Conservation (phyloP, 2,329 filamentous ascomycete genomes). For the Aspergillus floridensis region DNA sequence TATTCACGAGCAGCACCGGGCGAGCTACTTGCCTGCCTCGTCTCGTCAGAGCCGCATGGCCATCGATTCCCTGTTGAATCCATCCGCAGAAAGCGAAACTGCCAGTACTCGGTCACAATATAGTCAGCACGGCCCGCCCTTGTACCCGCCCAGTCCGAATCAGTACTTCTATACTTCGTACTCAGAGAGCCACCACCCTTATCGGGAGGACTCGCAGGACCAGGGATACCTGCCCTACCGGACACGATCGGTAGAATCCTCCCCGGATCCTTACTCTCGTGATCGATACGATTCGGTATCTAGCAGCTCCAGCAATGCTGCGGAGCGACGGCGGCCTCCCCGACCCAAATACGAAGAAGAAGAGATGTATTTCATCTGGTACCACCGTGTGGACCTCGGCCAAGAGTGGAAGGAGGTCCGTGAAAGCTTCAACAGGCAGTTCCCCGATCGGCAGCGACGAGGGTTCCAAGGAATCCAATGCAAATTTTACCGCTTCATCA, state of each 20-base stretch:
- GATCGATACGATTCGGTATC: constrained; percentile 44
- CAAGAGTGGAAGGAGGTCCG: constrained; percentile 48
- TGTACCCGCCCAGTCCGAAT: constrained; percentile 30
- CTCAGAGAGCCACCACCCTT: constrained; percentile 23
- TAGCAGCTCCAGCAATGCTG: constrained; percentile 36
- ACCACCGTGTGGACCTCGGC: constrained; percentile 47
- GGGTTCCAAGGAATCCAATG: constrained; percentile 49
- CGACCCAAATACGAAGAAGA: constrained; percentile 48
- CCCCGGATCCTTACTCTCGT: constrained; percentile 37
- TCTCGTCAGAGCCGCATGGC: constrained; percentile 33
- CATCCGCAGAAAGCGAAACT: constrained; percentile 23
- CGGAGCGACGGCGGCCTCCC: constrained; percentile 41
- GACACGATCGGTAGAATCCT: constrained; percentile 32
- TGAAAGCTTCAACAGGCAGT: constrained; percentile 45
- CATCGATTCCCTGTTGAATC: constrained; percentile 36
- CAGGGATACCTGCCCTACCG: constrained; percentile 29
- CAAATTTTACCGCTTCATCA: constrained; percentile 51
- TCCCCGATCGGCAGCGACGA: constrained; percentile 39
- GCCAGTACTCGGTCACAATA: constrained; percentile 14
- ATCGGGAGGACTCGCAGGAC: constrained; percentile 19
- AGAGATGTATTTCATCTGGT: constrained; percentile 52
- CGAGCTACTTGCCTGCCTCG: constrained; percentile 19
- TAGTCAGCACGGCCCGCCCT: constrained; percentile 25
- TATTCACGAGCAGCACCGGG: constrained; percentile 16
- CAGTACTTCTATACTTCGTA: constrained; percentile 27